Evolutionary conservation across 1,284 basidiomycete species (phyloP).

Genomic region (Naganishia sp.): DNA sequence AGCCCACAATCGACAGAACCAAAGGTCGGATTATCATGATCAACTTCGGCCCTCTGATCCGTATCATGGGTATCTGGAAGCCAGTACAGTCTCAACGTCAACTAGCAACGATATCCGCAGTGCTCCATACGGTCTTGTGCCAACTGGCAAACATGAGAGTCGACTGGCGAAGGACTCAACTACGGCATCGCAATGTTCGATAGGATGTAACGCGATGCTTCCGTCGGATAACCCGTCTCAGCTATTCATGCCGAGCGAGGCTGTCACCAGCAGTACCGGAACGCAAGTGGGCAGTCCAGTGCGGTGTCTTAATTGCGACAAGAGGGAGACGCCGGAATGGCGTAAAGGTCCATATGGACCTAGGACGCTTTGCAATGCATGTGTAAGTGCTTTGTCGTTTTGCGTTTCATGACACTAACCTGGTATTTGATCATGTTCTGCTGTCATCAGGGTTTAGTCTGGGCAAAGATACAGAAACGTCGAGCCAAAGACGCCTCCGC

Average conservation of each 20-base stretch:
- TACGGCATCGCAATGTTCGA: too few species aligned
- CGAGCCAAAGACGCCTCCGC: conserved; percentile 20
- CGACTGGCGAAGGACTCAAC: not conserved
- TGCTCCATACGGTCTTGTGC: too few species aligned
- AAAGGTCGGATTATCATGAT: too few species aligned
- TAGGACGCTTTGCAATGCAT: conserved; percentile 53
- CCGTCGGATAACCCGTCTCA: too few species aligned
- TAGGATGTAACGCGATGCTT: too few species aligned
- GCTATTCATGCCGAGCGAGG: not conserved
- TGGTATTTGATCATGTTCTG: not conserved
- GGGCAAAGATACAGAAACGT: conserved; percentile 22
- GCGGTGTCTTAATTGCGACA: conserved; percentile 50
- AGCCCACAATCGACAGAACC: too few species aligned
- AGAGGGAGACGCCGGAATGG: conserved; percentile 55
- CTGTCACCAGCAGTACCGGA: not conserved
- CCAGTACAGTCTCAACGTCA: too few species aligned
- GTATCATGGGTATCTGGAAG: too few species aligned
- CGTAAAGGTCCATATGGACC: conserved; percentile 53
- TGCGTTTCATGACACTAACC: not conserved
- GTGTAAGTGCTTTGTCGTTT: conserved; percentile 42
- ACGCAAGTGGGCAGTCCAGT: conserved; percentile 28
- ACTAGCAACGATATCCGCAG: too few species aligned
- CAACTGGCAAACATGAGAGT: not conserved
- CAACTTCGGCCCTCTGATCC: too few species aligned
- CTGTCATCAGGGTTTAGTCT: conserved; percentile 12